Base-by-base conservation (phyloP, 129 eudicot species). In the Heracleum sosnowskyi region DNA sequence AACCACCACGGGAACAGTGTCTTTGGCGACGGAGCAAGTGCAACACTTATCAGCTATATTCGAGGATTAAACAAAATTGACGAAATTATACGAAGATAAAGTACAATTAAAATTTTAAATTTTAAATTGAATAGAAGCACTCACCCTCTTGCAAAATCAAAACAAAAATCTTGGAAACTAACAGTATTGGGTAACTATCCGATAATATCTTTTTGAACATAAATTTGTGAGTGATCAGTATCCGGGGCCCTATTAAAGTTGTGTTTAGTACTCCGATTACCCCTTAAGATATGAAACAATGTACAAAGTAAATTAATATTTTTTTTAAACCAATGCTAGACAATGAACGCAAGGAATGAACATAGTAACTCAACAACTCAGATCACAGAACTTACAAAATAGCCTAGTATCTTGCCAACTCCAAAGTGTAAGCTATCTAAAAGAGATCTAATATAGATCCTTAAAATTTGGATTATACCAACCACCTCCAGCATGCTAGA, bases 131-230 rank as follows among this genome's bases (percentile, higher is more conserved):
- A n/a, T n/a, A 46, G 17, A 20, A 73, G 11, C 47, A 57, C n/a
- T 78, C 90, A 92, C 96, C 98, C 96, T 88, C 84, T 84, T 39
- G 92, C 89, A 80, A 89, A 93, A 79, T 93, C 97, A 79, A 93
- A 93, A 12, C 97, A 94, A 51, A 93, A 93, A 93, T 93, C 98
- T 80, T 90, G 98, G 87, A 93, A 93, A 62, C 98, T 96, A 72
- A 88, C 91, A 78, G 81, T 66, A 55, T 74, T 40, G 2, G 90
- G 78, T 79, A 93, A 79, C 98, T 96, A 93, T 42, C 81, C 88
- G 35, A 77, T 80, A 57, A 93, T 86, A 78, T 93, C 96, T 83
- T 87, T 88, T 74, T 93, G 83, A 55, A 93, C 97, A 82, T 87
- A 89, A 31, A 77, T 76, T 83, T 93, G 98, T 5, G 93, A 81